These are phyloP conservation scores for Neopestalotiopsis sp. DNA, from an alignment of 2,329 filamentous ascomycete species.

Conservation along the genomic window DNA sequence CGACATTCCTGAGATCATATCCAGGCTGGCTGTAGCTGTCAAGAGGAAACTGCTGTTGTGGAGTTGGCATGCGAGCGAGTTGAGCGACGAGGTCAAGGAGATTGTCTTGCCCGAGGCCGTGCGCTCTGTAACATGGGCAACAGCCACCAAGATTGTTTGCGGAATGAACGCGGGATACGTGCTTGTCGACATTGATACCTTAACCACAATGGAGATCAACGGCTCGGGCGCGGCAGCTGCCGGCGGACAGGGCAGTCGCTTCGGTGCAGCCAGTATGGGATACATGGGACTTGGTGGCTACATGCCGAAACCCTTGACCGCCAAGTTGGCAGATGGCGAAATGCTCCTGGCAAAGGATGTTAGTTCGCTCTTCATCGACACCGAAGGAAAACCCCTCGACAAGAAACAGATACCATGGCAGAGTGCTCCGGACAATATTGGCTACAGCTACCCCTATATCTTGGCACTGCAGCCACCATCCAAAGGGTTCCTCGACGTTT, in stretches of 20 bases:
- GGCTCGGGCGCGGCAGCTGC: conserved; percentile 73
- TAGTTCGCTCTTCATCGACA: conserved; percentile 90
- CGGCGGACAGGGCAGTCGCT: conserved; percentile 69
- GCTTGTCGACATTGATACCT: conserved; percentile 81
- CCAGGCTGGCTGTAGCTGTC: conserved; percentile 86
- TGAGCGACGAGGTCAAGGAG: conserved; percentile 20
- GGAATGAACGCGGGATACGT: conserved; percentile 93
- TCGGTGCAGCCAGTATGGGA: conserved; percentile 89
- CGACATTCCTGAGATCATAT: conserved; percentile 91
- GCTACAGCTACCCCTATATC: conserved; percentile 96
- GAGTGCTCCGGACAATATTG: conserved; percentile 84
- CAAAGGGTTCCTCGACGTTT: conserved; percentile 85
- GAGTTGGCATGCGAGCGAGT: conserved; percentile 69
- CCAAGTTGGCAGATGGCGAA: conserved; percentile 80
- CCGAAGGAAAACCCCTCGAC: conserved; percentile 79
- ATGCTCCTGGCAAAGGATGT: conserved; percentile 97
- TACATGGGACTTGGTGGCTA: conserved; percentile 95
- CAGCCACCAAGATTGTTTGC: conserved; percentile 82
- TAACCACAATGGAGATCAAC: conserved; percentile 76
- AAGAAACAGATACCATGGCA: conserved; percentile 93
- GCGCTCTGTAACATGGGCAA: conserved; percentile 90
- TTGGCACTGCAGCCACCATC: conserved; percentile 82
- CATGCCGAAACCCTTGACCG: conserved; percentile 87
- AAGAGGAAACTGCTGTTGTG: conserved; percentile 89
- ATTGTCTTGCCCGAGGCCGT: conserved; percentile 74